Base-by-base conservation (phyloP, 805 yeast genomes). In the Saturnispora mendoncae region DNA sequence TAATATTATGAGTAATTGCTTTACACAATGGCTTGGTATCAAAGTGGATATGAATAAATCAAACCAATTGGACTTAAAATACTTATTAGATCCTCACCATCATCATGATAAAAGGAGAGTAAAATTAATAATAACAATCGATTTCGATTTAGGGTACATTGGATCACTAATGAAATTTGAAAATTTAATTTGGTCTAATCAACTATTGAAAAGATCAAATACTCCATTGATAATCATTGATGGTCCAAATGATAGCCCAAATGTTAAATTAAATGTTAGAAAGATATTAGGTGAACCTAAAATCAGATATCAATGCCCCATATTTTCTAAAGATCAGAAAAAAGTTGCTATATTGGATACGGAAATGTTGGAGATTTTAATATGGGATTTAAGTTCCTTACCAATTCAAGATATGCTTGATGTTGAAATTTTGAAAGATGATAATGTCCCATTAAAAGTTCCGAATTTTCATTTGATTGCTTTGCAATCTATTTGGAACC, bases 391-490 rank as follows among this genome's bases (percentile, higher is more conserved):
- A 3, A 44, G 40, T 28, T 28, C 32, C 1, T 29, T 25, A 4
- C 21, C 25, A 13, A 14, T 27, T 26, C 36, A 34, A 25, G 35
- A 25, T 10, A 15, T 33, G 9, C 25, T 34, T 15, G 46, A 41
- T 18, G 39, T 50, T 8, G 42, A 41, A n/a, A 41, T 47, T 6
- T 20, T 54, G 17, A 48, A 46, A 17, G 45, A 50, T 37, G 42
- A 48, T 10, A 41, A 36, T 12, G 47, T 57, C 13, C 55, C 57
- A 7, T 40, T 58, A n/a, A 54, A 56, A 36, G 50, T 54, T 1
- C 55, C 58, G 2, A 50, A 55, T 34, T 57, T 57, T 19, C 47
- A 51, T 17, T 45, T 52, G 18, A 36, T 56, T 6, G 44, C 56
- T 24, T 35, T 57, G 7, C 60, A 59, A 37, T 37, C 49, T 6